These are phyloP conservation scores for Aureobasidium sp. DNA, from an alignment of 2,329 filamentous ascomycete species.

Conservation along the genomic window DNA sequence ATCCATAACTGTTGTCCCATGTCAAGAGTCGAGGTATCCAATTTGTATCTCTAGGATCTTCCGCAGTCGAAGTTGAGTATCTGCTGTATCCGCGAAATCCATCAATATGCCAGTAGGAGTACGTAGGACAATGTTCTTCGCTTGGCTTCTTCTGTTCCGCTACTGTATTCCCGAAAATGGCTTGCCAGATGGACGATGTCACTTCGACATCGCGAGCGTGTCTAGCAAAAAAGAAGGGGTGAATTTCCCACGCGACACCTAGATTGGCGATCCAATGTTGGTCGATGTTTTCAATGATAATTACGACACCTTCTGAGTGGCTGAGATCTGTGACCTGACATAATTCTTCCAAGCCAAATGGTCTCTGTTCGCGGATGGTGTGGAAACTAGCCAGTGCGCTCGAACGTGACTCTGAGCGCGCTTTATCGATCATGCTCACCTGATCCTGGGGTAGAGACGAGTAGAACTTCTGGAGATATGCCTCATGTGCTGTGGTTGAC, in stretches of 20 bases:
- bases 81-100: not conserved
- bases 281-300: not conserved
- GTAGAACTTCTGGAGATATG: not conserved
- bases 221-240: not conserved
- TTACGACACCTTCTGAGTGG: not conserved
- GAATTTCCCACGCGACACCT: not conserved
- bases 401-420: not conserved
- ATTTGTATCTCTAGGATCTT: not conserved
- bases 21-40: not conserved
- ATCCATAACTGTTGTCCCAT: not conserved
- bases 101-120: not conserved
- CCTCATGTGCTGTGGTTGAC: not conserved
- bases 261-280: not conserved
- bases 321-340: not conserved
- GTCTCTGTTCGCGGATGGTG: constrained; percentile 19
- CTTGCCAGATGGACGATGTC: not conserved
- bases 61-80: not conserved
- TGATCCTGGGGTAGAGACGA: not conserved
- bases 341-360: constrained; percentile 24
- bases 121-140: not conserved
- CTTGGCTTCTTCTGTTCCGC: not conserved
- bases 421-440: not conserved
- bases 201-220: not conserved
- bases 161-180: not conserved
- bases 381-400: not conserved